These are phyloP conservation scores for Fimicolochytrium jonesii DNA, from an alignment of 192 early-diverging fungal genomes.

Conservation along the genomic window DNA sequence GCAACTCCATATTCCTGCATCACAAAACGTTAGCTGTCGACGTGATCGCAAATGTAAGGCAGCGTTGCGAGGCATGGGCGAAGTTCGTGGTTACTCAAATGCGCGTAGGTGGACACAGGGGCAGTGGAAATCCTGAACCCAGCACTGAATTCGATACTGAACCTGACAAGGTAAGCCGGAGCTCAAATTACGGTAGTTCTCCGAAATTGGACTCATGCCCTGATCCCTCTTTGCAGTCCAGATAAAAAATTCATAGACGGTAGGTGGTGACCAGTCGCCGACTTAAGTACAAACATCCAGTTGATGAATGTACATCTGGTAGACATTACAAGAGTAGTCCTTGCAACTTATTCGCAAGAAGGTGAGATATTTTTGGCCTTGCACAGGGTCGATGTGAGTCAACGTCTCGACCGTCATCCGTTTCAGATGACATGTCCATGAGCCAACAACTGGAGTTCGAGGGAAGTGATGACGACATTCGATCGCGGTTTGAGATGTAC, in stretches of 20 bases:
- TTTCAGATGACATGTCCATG: conserved; percentile 42
- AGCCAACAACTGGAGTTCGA: conserved; percentile 62
- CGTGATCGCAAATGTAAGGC: conserved; percentile 69
- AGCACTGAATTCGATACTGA: conserved; percentile 45
- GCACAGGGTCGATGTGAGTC: too few species aligned
- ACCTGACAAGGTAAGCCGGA: conserved; percentile 44
- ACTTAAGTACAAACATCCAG: too few species aligned
- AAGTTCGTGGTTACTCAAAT: not conserved
- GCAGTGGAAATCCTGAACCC: conserved; percentile 68
- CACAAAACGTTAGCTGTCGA: conserved; percentile 67
- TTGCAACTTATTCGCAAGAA: too few species aligned
- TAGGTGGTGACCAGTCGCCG: not conserved
- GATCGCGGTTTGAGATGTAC: conserved; percentile 72
- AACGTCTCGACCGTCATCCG: too few species aligned
- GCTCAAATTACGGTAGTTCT: too few species aligned
- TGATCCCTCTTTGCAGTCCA: conserved; percentile 31
- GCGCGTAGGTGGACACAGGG: conserved; percentile 60
- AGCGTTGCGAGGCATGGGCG: conserved; percentile 20
- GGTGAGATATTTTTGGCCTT: too few species aligned
- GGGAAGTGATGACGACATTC: conserved; percentile 75
- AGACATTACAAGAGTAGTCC: conserved; percentile 66
- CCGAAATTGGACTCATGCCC: too few species aligned
- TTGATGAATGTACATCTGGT: too few species aligned
- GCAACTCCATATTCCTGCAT: conserved; percentile 74
- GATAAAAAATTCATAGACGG: conserved; percentile 75